phyloP scores from a whole-genome alignment of 345 rosid species.

The Bruguiera sexangula region DNA sequence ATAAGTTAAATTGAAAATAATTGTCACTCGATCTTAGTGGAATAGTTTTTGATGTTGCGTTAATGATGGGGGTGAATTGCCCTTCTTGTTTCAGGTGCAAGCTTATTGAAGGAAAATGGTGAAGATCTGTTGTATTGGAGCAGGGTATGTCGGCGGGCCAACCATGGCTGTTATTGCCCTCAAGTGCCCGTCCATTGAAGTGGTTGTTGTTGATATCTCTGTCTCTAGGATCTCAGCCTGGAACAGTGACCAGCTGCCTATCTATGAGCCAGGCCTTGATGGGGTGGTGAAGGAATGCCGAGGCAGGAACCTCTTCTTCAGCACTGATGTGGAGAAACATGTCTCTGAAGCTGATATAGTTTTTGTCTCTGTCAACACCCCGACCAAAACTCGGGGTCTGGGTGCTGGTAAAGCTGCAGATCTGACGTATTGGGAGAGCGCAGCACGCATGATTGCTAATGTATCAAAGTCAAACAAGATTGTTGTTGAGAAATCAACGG shows the following conservation, averaged over 20 bases:
- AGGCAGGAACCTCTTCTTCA: slow-evolving; percentile 85
- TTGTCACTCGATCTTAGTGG: no score
- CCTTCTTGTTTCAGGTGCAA: slow-evolving; percentile 16
- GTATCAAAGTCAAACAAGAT: slow-evolving; percentile 84
- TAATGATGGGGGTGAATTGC: not conserved
- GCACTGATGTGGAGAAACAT: slow-evolving; percentile 86
- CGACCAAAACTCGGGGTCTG: slow-evolving; percentile 82
- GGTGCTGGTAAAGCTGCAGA: slow-evolving; percentile 98
- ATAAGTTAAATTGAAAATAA: no score
- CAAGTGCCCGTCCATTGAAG: slow-evolving; percentile 82
- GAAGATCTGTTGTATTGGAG: slow-evolving; percentile 97
- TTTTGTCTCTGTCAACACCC: slow-evolving; percentile 89
- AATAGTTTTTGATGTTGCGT: no score
- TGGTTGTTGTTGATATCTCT: slow-evolving; percentile 89
- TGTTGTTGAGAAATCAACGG: slow-evolving; percentile 93
- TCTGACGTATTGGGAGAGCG: slow-evolving; percentile 95
- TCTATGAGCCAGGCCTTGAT: slow-evolving; percentile 91
- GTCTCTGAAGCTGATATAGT: slow-evolving; percentile 80
- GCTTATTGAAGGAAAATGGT: slow-evolving; percentile 53
- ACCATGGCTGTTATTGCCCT: slow-evolving; percentile 95
- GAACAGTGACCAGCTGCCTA: slow-evolving; percentile 88
- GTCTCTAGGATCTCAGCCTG: slow-evolving; percentile 70
- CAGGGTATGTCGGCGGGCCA: slow-evolving; percentile 96
- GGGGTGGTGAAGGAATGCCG: slow-evolving; percentile 76
- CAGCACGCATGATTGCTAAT: slow-evolving; percentile 90